Base-by-base conservation (phyloP, 192 early-diverging fungal genomes). In the Coemansia furcata region DNA sequence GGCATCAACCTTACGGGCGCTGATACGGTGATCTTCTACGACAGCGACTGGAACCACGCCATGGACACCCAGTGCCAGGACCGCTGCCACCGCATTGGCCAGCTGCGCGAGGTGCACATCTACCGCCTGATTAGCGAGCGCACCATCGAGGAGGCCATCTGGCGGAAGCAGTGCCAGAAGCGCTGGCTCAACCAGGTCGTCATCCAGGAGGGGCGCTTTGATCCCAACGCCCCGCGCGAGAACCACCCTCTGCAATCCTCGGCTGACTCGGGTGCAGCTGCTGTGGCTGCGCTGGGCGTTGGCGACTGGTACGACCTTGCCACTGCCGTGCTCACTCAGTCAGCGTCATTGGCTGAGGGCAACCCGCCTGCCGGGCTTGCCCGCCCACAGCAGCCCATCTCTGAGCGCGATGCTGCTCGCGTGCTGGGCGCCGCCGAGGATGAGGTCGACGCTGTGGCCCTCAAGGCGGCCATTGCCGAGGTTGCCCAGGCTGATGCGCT, bases 1-100 rank as follows among this genome's bases (percentile, higher is more conserved):
- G 97, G 97, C 37, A 91, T 98, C 65, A 98, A 99, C 65, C 71
- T 99, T 52, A 93, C 89, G 6, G 95, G 95, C 0, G 98, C 98
- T 0, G 96, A 98, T 65, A 96, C 95, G 0, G 95, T 98, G 3
- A 95, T 99, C 46, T 91, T 99, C 39, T 99, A 97, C 69, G 92
- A 94, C 69, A 89, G 87, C 14, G 91, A 94, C 61, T 93, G 92
- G 91, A 98, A 98, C 74, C 98, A 95, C 9, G 95, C 97, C 65
- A 96, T 94, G 80, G 95, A 99, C 71, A 73, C 95, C 40, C 95
- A 96, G 83, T 96, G 95, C 23, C 96, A 98, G 90, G 94, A 95
- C 9, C 87, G 98, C 26, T 96, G 95, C 30, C 95, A 98, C 82
- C 90, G 98, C 62, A 98, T 96, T 63, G 95, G 97, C 1, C 98